These are phyloP conservation scores for Kwoniella dendrophila DNA, from an alignment of 768 basidiomycete genomes.

Conservation along the genomic window DNA sequence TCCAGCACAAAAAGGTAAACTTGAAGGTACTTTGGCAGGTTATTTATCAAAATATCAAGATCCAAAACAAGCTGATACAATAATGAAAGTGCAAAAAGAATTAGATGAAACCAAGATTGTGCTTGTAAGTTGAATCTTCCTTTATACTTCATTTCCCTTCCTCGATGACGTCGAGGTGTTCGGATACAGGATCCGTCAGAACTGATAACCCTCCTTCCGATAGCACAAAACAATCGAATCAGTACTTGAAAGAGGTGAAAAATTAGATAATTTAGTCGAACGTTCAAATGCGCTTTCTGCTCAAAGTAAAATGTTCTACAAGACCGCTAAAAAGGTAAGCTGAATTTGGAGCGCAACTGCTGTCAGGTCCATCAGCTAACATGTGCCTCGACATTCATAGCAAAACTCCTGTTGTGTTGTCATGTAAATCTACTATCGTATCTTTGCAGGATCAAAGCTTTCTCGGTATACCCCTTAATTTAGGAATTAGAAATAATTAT, in stretches of 20 bases:
- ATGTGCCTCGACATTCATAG: slow-evolving; percentile 58
- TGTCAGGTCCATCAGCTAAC: background rate
- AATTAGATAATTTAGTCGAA: slow-evolving; percentile 92
- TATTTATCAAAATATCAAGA: slow-evolving; percentile 95
- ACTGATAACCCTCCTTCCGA: too few relatives aligned
- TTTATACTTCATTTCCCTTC: background rate
- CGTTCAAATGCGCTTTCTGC: slow-evolving; percentile 82
- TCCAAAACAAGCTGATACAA: slow-evolving; percentile 92
- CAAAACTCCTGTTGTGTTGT: slow-evolving; percentile 95
- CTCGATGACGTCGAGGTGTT: background rate
- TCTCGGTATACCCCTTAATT: background rate
- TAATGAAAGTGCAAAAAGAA: slow-evolving; percentile 97
- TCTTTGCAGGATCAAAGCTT: too few relatives aligned
- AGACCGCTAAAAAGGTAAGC: slow-evolving; percentile 96
- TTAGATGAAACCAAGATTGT: slow-evolving; percentile 99
- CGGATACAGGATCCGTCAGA: background rate
- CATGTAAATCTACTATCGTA: slow-evolving; percentile 56
- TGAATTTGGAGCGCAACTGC: background rate
- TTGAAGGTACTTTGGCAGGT: slow-evolving; percentile 58
- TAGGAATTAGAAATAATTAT: background rate
- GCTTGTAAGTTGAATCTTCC: slow-evolving; percentile 76
- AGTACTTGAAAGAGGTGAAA: slow-evolving; percentile 93
- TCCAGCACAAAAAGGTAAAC: slow-evolving; percentile 62
- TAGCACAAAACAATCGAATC: slow-evolving; percentile 99
- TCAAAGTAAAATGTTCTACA: slow-evolving; percentile 98